Base-by-base conservation (phyloP, 441 rosid genomes). In the Monsonia emarginata region DNA sequence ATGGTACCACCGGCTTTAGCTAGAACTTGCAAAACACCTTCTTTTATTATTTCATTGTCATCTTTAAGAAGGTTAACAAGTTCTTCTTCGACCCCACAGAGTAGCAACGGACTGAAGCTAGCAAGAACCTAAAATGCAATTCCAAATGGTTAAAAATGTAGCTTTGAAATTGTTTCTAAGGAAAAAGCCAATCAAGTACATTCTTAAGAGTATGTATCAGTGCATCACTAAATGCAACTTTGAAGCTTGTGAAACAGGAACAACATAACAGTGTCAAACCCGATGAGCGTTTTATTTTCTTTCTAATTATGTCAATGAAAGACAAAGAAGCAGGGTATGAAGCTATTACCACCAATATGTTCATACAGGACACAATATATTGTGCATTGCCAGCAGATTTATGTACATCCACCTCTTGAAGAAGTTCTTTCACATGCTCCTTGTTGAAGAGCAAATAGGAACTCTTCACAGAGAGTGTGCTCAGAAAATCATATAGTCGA, bases 1-100 rank as follows among this genome's bases (percentile, higher is more conserved):
- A 95, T 85, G 30, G 91, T 88, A 67, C 95, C 97, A 71, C 99
- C 99, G 72, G 97, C 97, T 80, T 84, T 95, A 2, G 99, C 97
- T 80, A 95, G 85, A 75, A 90, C 78, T 78, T 92, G 89, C 78
- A 95, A 83, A 66, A 85, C 83, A 71, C 99, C 97, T 83, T 88
- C 97, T 75, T 85, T 95, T 64, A 90, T 78, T 65, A 83, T 80
- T 78, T 88, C 98, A 79, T 82, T 85, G 42, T 92, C 95, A 79
- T 90, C 94, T 82, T 90, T 90, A 64, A 95, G 87, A 78, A 86
- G 83, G 76, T 74, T 79, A 32, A 92, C 76, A 75, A 95, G 74
- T 70, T 92, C 89, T 82, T 86, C 97, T 81, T 88, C 99, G 63
- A 81, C 69, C 69, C 98, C 99, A 70, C 82, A 79, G 66, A 91